Conservation (phyloP, 495 filamentous ascomycete genomes). For the Penicillium salamii region DNA sequence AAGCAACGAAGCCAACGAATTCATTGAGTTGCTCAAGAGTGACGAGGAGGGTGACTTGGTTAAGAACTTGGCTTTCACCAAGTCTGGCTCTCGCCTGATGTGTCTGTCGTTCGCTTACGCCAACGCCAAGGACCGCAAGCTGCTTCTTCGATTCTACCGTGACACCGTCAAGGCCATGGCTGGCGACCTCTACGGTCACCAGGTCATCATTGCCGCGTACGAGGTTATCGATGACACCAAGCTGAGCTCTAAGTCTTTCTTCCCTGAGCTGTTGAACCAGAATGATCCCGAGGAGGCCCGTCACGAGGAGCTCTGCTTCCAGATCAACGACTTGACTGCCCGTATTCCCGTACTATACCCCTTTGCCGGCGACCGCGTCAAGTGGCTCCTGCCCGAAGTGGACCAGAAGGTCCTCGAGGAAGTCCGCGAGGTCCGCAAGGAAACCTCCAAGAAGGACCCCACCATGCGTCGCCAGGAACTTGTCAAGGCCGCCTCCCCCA, state of each 20-base stretch:
- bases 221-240: slow-evolving; percentile 94
- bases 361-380: slow-evolving; percentile 68
- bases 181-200: slow-evolving; percentile 72
- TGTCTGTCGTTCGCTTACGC: slow-evolving; percentile 78
- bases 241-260: slow-evolving; percentile 77
- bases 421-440: slow-evolving; percentile 69
- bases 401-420: slow-evolving; percentile 68
- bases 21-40: slow-evolving; percentile 83
- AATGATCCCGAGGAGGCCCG: slow-evolving; percentile 53
- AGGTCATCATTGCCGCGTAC: slow-evolving; percentile 77
- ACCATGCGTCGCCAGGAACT: slow-evolving; percentile 73
- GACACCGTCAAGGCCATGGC: slow-evolving; percentile 80
- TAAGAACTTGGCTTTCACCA: slow-evolving; percentile 94
- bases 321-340: slow-evolving; percentile 67
- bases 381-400: slow-evolving; percentile 60
- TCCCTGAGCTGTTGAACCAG: slow-evolving; percentile 76
- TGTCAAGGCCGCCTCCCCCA: slow-evolving; percentile 50
- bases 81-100: slow-evolving; percentile 77
- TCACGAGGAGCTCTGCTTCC: slow-evolving; percentile 57
- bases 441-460: slow-evolving; percentile 88
- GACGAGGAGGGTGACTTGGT: slow-evolving; percentile 85
- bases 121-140: slow-evolving; percentile 88
- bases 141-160: slow-evolving; percentile 80
- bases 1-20: slow-evolving; percentile 77
- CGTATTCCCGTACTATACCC: slow-evolving; percentile 81